These are phyloP conservation scores for Eucalyptus regnans DNA, from an alignment of 345 rosid species.

Conservation along the genomic window DNA sequence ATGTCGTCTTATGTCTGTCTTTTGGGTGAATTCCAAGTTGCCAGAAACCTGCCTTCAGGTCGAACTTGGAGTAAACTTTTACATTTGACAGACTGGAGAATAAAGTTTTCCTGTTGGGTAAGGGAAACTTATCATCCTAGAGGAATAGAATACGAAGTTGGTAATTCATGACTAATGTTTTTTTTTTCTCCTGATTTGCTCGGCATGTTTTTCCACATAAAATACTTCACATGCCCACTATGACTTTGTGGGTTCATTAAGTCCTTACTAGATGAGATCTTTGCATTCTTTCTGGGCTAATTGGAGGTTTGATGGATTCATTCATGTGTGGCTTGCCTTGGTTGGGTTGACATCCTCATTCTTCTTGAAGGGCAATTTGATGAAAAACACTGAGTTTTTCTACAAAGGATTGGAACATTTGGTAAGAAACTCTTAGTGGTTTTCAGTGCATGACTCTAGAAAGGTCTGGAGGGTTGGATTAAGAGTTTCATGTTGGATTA, in stretches of 20 bases:
- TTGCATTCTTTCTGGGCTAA: not conserved
- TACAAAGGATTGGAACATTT: not conserved
- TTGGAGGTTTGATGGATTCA: not conserved
- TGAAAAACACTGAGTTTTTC: not conserved
- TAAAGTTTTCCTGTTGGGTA: not conserved
- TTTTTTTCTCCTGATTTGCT: not conserved
- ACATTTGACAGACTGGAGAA: not conserved
- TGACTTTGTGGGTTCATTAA: not conserved
- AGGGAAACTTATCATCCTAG: not conserved
- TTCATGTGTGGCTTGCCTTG: not conserved
- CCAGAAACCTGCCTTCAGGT: not conserved
- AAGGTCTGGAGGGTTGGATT: not conserved
- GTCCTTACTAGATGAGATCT: not conserved
- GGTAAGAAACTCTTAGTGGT: fast-evolving
- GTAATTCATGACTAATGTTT: not conserved
- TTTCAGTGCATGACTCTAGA: not conserved
- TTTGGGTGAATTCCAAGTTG: not conserved
- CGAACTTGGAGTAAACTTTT: not conserved
- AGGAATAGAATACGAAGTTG: not conserved
- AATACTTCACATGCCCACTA: not conserved
- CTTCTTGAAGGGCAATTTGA: not conserved
- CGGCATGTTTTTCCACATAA: not conserved
- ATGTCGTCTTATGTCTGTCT: fast-evolving
- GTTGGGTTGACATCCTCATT: not conserved
- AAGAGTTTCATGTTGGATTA: not conserved